These are phyloP conservation scores for Zygotorulaspora mrakii DNA, from an alignment of 1,139 yeast genomes.

Conservation along the genomic window DNA sequence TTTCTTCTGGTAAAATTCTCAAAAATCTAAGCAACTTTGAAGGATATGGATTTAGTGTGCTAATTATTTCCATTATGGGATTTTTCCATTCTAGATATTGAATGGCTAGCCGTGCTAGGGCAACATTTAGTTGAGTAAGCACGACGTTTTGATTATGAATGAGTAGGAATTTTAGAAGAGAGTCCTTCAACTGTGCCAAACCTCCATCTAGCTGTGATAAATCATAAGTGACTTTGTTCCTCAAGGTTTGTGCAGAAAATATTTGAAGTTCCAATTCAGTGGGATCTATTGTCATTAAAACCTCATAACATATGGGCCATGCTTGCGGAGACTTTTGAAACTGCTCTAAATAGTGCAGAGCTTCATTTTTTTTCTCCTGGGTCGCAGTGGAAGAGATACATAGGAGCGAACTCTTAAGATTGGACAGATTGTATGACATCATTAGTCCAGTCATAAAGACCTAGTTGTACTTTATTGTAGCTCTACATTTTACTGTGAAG, in stretches of 20 bases:
- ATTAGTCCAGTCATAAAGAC: neutral
- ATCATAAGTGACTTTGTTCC: slow-evolving; percentile 83
- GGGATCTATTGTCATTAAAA: slow-evolving; percentile 27
- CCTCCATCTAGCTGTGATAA: slow-evolving; percentile 72
- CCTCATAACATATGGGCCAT: slow-evolving; percentile 50
- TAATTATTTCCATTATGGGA: slow-evolving; percentile 65
- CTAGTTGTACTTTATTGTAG: neutral
- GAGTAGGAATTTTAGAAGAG: slow-evolving; percentile 29
- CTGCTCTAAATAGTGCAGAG: slow-evolving; percentile 54
- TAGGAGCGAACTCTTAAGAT: slow-evolving; percentile 28
- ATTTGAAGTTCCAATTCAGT: slow-evolving; percentile 53
- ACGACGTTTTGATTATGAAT: slow-evolving; percentile 51
- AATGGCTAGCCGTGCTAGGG: slow-evolving; percentile 76
- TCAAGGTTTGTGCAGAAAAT: slow-evolving; percentile 86
- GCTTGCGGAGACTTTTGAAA: slow-evolving; percentile 79
- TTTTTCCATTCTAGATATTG: slow-evolving; percentile 71
- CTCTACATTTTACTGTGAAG: too few relatives aligned
- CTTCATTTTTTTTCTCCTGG: slow-evolving; percentile 31
- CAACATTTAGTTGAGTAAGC: slow-evolving; percentile 73
- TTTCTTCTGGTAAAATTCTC: slow-evolving; percentile 86
- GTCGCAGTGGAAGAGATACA: slow-evolving; percentile 32
- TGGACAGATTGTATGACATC: slow-evolving; percentile 25
- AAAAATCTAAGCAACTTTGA: slow-evolving; percentile 65
- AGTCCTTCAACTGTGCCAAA: slow-evolving; percentile 50
- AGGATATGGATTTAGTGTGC: slow-evolving; percentile 39